Conservation (phyloP, 1,284 basidiomycete species). For the Microbotryum saponariae region DNA sequence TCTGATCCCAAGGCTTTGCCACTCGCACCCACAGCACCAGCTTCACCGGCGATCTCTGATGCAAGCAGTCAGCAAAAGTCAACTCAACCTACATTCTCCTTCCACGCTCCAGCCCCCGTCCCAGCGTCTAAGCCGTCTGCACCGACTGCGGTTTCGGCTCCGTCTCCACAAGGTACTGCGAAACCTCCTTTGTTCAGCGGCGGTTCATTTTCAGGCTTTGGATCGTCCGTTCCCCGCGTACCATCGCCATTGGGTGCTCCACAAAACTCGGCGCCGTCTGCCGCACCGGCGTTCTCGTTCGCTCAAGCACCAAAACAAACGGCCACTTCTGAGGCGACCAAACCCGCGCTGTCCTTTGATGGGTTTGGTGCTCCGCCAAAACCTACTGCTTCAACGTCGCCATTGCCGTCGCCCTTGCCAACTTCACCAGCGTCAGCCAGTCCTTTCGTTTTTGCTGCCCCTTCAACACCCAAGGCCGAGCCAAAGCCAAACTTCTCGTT, state of each 20-base stretch:
- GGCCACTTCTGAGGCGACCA: not conserved
- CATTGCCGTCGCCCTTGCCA: not conserved
- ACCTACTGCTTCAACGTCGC: not conserved
- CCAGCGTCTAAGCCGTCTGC: not conserved
- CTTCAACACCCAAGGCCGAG: too few relatives aligned
- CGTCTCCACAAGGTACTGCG: not conserved
- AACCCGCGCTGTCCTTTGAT: slow-evolving; percentile 1
- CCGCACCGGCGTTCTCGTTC: slow-evolving; percentile 4
- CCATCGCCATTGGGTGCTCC: not conserved
- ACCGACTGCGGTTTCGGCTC: not conserved
- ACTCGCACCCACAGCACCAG: not conserved
- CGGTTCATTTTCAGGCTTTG: not conserved
- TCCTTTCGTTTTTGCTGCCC: too few relatives aligned
- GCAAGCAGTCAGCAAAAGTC: not conserved
- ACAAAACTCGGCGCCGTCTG: not conserved
- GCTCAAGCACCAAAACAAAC: not conserved
- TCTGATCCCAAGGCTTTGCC: not conserved
- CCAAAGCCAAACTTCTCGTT: not conserved
- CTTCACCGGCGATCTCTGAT: not conserved
- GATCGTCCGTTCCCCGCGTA: not conserved
- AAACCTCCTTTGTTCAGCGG: too few relatives aligned
- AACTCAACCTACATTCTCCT: not conserved
- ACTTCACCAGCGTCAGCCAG: too few relatives aligned
- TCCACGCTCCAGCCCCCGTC: not conserved
- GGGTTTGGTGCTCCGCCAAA: slow-evolving; percentile 2